Percentiles rank a stretch among this genome's conserved stretches.
phyloP scores from a whole-genome alignment of 108 stramenopile species.

The Conticribra guillardii region DNA sequence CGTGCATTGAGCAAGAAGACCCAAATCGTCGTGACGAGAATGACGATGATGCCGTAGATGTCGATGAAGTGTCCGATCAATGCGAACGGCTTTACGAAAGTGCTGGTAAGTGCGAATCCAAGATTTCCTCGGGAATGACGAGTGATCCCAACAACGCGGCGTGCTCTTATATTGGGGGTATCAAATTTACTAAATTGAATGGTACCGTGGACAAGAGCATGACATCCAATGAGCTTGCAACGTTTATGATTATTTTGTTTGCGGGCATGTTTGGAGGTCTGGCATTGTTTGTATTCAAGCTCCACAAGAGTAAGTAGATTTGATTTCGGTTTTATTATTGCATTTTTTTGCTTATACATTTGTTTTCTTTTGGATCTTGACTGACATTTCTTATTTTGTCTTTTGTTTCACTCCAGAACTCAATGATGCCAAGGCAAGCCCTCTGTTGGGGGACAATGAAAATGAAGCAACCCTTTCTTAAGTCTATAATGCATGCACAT shows the following conservation, averaged over 20 bases:
- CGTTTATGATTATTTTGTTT: constrained; percentile 62
- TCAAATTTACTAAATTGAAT: constrained; percentile 20
- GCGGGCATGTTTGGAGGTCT: constrained; percentile 47
- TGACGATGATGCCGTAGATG: constrained; percentile 21
- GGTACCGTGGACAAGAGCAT: constrained; percentile 15
- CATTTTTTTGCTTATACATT: no score
- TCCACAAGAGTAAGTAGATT: constrained; percentile 29
- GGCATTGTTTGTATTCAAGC: constrained; percentile 56
- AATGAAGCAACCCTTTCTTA: no score
- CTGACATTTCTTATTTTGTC: no score
- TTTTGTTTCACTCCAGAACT: no score
- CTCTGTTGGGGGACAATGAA: constrained; percentile 7
- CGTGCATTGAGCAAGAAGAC: constrained; percentile 33
- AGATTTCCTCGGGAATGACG: background rate
- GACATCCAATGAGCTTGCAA: constrained; percentile 41
- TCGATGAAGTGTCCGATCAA: constrained; percentile 16
- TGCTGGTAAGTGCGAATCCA: constrained; percentile 38
- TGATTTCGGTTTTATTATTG: background rate
- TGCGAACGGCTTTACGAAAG: constrained; percentile 26
- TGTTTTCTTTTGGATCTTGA: no score
- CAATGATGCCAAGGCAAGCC: constrained; percentile 8
- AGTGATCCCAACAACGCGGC: constrained; percentile 12
- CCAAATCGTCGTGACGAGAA: constrained; percentile 28
- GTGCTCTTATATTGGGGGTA: constrained; percentile 33
- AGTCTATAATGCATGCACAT: no score